Conservation (phyloP, 352 stramenopile species). For the Halophytophthora batemanensis region DNA sequence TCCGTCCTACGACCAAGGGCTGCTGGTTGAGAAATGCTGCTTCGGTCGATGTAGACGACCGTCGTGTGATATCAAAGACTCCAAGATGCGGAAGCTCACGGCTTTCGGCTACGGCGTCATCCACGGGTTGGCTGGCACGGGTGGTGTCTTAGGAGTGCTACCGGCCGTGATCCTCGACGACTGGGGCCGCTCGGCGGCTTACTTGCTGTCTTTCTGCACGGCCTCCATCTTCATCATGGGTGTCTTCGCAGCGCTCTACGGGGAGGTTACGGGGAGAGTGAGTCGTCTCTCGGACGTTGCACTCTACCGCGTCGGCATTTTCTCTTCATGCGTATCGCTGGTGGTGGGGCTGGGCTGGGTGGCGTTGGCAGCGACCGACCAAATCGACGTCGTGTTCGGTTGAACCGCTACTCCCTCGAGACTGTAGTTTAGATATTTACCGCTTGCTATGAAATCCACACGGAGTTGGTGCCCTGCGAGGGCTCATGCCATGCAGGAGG, state of each 20-base stretch:
- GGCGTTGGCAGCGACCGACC: conserved; percentile 59
- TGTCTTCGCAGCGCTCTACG: conserved; percentile 77
- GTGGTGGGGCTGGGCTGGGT: conserved; percentile 70
- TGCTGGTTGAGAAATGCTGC: conserved; percentile 27
- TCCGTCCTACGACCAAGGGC: conserved; percentile 26
- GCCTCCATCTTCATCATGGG: conserved; percentile 88
- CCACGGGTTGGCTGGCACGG: conserved; percentile 77
- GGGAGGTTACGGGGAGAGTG: conserved; percentile 59
- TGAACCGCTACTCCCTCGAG: conserved; percentile 8
- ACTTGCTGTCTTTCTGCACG: conserved; percentile 84
- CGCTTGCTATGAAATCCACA: no score
- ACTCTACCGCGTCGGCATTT: conserved; percentile 58
- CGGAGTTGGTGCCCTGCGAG: no score
- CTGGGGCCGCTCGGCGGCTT: conserved; percentile 61
- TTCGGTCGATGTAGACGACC: conserved; percentile 22
- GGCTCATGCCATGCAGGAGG: no score
- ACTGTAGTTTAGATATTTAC: no score
- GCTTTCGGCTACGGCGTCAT: conserved; percentile 81
- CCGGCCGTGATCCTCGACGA: conserved; percentile 85
- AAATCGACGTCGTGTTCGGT: conserved; percentile 67
- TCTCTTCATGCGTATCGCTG: conserved; percentile 67
- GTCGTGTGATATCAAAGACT: conserved; percentile 56
- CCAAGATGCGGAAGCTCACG: conserved; percentile 56
- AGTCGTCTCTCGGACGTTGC: conserved; percentile 55
- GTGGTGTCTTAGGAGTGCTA: conserved; percentile 76